A percentile compares a stretch with the other conserved stretches of the same genome.
Conservation (phyloP, 73 alveolate species). For the Tetrahymena borealis region DNA sequence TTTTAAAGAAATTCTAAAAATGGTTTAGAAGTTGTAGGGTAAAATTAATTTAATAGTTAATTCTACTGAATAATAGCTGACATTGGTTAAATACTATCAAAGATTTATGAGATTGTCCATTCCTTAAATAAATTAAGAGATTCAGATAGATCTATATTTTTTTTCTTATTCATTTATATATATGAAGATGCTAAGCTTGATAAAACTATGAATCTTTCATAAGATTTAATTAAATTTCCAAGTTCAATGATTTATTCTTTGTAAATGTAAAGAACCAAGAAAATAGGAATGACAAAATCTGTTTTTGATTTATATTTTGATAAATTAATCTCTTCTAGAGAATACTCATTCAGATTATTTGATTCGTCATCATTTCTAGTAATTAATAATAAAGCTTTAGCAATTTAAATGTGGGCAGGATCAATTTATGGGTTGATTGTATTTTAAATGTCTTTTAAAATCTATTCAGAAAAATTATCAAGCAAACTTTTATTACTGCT, state of each 20-base stretch:
- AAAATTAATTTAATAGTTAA: background rate
- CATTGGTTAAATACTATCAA: background rate
- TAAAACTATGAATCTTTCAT: background rate
- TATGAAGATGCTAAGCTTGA: background rate
- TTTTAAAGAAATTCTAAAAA: background rate
- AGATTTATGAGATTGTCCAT: background rate
- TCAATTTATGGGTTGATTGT: background rate
- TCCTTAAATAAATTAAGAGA: background rate
- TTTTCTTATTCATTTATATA: background rate
- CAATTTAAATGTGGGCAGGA: background rate
- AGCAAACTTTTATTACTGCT: background rate
- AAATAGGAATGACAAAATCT: background rate
- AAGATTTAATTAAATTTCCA: background rate
- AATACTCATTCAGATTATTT: background rate
- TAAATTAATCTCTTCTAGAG: background rate
- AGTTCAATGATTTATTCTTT: background rate
- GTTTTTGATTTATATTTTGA: background rate
- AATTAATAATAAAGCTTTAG: background rate
- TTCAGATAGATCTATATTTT: background rate
- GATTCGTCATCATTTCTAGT: background rate
- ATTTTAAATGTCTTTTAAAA: background rate
- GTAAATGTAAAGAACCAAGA: background rate
- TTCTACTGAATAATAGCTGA: background rate
- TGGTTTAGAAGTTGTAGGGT: background rate
- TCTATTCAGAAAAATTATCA: background rate